A percentile compares a stretch with the other conserved stretches of the same genome.
Evolutionary conservation across 1,139 yeast genomes (phyloP).

Genomic region (Geotrichum phurueaensis): DNA sequence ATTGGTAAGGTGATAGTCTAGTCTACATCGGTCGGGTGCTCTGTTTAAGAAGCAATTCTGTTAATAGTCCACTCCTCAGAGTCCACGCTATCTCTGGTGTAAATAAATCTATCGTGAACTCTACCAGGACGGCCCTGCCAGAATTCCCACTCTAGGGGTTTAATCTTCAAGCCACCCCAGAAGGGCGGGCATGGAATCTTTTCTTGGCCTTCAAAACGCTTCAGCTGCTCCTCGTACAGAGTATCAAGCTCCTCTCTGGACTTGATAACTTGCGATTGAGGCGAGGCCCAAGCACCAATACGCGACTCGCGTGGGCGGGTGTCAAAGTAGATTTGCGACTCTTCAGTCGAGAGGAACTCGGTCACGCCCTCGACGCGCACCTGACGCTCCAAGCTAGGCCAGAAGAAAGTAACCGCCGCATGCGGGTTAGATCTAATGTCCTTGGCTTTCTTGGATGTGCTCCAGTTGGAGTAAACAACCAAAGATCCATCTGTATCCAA

Average conservation of each 20-base stretch:
- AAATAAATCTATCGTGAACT: constrained; percentile 84
- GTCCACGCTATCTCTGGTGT: constrained; percentile 47
- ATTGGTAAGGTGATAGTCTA: not conserved
- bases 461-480: constrained; percentile 91
- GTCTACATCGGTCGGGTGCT: not conserved
- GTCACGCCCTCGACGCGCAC: constrained; percentile 86
- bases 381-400: constrained; percentile 87
- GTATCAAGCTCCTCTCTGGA: constrained; percentile 59
- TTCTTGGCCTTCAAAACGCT: constrained; percentile 55
- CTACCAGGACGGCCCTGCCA: constrained; percentile 96
- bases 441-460: constrained; percentile 66
- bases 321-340: constrained; percentile 68
- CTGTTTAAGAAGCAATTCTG: constrained; percentile 64
- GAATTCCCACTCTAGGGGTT: constrained; percentile 87
- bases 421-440: constrained; percentile 68
- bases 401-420: constrained; percentile 84
- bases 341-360: constrained; percentile 67
- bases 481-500: constrained; percentile 72
- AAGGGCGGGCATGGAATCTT: constrained; percentile 83
- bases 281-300: constrained; percentile 96
- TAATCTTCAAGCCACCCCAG: constrained; percentile 92
- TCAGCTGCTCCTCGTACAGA: constrained; percentile 41
- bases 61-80: constrained; percentile 53
- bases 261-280: constrained; percentile 62
- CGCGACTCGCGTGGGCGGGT: constrained; percentile 90